A percentile compares a stretch with the other conserved stretches of the same genome.
Evolutionary conservation across 78 protist genomes (phyloP).

Genomic region (Pigoraptor vietnamica): DNA sequence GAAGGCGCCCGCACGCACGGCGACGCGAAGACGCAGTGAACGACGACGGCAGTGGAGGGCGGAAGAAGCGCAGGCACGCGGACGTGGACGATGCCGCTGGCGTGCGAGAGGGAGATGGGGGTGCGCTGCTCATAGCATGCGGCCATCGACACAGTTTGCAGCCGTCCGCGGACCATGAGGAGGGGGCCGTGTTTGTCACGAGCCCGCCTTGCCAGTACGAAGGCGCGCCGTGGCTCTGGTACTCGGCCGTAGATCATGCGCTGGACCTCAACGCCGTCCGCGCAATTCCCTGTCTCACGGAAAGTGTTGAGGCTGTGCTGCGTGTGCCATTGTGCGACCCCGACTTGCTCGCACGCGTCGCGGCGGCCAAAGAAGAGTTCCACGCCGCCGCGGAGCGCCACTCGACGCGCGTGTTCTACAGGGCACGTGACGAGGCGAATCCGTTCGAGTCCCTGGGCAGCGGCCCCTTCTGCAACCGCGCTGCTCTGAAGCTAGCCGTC

Average conservation of each 20-base stretch:
- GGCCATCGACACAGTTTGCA: not conserved
- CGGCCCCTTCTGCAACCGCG: constrained; percentile 46
- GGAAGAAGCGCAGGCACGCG: not conserved
- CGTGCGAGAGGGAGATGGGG: no score
- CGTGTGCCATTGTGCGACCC: no score
- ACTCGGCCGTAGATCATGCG: not conserved
- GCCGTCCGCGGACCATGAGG: not conserved
- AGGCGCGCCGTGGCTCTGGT: not conserved
- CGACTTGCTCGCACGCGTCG: not conserved
- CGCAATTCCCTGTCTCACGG: no score
- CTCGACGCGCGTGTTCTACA: not conserved
- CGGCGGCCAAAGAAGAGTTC: not conserved
- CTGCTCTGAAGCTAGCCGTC: constrained; percentile 59
- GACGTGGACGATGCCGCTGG: no score
- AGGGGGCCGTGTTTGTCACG: not conserved
- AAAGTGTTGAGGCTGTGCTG: no score
- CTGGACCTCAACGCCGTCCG: not conserved
- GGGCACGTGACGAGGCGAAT: constrained; percentile 19
- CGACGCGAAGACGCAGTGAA: not conserved
- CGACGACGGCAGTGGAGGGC: not conserved
- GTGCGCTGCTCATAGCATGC: not conserved
- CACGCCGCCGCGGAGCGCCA: not conserved
- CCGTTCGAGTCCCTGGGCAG: constrained; percentile 20
- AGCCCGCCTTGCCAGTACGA: not conserved
- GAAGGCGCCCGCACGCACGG: no score